Evolutionary conservation across 1,284 basidiomycete genomes (phyloP).

Genomic region (Termitomyces sp.): DNA sequence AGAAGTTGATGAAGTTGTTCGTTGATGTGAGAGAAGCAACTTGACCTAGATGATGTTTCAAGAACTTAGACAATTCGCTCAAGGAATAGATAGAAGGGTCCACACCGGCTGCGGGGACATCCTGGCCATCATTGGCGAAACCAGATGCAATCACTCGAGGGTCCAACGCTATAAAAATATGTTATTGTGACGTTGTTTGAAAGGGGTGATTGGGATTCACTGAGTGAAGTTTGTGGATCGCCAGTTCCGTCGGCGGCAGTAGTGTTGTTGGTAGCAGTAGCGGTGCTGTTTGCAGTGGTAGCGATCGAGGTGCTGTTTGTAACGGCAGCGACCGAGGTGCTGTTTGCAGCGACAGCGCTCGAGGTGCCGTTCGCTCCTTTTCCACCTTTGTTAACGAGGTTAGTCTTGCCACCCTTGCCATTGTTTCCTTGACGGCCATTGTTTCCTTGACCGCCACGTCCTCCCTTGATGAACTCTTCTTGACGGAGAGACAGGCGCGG

Average conservation of each 20-base stretch:
- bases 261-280: slow-evolving; percentile 1
- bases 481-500: slow-evolving; percentile 27
- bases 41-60: slow-evolving; percentile 34
- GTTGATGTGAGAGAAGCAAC: slow-evolving; percentile 55
- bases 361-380: not conserved
- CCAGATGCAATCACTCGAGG: slow-evolving; percentile 45
- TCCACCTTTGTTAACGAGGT: not conserved
- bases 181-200: slow-evolving; percentile 10
- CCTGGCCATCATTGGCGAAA: slow-evolving; percentile 48
- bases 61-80: not conserved
- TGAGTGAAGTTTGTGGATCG: slow-evolving; percentile 38
- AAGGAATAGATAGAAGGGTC: not conserved
- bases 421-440: not conserved
- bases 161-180: slow-evolving; percentile 42
- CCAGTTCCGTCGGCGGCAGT: slow-evolving; percentile 20
- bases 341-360: slow-evolving; percentile 11
- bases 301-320: slow-evolving; percentile 17
- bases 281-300: slow-evolving; percentile 2
- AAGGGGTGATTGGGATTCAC: slow-evolving; percentile 21
- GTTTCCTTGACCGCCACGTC: slow-evolving; percentile 10
- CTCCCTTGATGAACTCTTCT: slow-evolving; percentile 15
- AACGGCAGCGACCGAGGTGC: slow-evolving; percentile 10
- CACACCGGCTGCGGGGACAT: slow-evolving; percentile 33
- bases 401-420: not conserved
- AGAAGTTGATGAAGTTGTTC: slow-evolving; percentile 76